Evolutionary conservation across 2,329 filamentous ascomycete species (phyloP).

Genomic region (Ceratocystis colombiana): DNA sequence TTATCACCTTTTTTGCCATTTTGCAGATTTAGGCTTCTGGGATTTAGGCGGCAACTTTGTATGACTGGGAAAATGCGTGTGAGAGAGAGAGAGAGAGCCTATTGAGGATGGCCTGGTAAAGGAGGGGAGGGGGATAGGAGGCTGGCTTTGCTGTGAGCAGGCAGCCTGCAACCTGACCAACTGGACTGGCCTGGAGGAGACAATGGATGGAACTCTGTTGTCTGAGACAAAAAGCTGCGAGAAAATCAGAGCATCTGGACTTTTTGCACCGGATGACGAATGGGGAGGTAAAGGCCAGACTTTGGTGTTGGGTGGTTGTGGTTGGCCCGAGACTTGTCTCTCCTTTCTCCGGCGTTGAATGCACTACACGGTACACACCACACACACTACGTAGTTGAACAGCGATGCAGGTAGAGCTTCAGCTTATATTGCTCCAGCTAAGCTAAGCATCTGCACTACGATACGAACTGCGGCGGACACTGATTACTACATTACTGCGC

Average conservation of each 20-base stretch:
- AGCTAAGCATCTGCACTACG: background rate
- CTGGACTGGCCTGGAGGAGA: background rate
- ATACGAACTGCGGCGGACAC: background rate
- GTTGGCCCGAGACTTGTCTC: conserved; percentile 14
- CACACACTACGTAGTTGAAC: background rate
- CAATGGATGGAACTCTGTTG: background rate
- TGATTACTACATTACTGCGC: background rate
- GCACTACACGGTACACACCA: background rate
- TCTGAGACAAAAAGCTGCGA: background rate
- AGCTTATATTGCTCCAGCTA: conserved; percentile 7
- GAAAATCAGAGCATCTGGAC: background rate
- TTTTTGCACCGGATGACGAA: conserved; percentile 3
- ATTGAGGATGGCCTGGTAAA: background rate
- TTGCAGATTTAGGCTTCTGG: background rate
- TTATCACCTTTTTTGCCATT: background rate
- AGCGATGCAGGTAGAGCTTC: background rate
- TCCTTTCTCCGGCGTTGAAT: background rate
- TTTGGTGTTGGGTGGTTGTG: conserved; percentile 5
- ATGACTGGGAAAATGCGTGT: background rate
- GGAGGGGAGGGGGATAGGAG: background rate
- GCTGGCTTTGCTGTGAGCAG: background rate
- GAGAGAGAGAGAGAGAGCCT: background rate
- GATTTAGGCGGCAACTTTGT: background rate
- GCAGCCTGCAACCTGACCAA: background rate
- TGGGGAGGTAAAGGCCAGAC: background rate